Evolutionary conservation across 768 basidiomycete genomes (phyloP).

Genomic region (Tephrocybe sp.): DNA sequence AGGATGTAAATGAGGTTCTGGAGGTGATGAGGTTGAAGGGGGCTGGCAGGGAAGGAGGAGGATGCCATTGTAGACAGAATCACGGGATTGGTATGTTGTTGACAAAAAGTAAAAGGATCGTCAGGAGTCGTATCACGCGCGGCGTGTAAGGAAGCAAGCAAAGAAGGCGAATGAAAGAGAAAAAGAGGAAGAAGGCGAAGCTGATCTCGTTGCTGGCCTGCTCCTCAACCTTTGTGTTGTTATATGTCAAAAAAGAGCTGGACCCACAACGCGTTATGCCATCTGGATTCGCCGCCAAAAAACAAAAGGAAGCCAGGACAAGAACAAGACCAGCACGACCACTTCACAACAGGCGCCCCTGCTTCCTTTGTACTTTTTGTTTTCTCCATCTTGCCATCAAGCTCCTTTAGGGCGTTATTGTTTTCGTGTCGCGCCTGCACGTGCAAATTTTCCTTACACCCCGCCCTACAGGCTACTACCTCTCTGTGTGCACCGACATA

Average conservation of each 20-base stretch:
- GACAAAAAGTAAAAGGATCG: conserved; percentile 9
- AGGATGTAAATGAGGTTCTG: conserved; percentile 38
- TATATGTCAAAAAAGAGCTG: conserved; percentile 20
- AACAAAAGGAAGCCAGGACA: conserved; percentile 19
- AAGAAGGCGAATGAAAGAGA: conserved; percentile 12
- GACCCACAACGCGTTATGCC: conserved; percentile 29
- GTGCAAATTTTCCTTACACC: conserved; percentile 2
- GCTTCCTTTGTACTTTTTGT: conserved; percentile 16
- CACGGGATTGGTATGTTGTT: conserved; percentile 7
- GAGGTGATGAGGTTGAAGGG: conserved; percentile 26
- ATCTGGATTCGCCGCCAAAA: conserved; percentile 13
- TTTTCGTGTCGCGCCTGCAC: conserved; percentile 10
- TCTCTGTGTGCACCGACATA: too few species aligned
- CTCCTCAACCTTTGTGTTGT: conserved; percentile 3
- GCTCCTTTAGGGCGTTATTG: conserved; percentile 14
- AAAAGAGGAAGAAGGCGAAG: conserved; percentile 15
- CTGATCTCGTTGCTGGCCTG: conserved; percentile 18
- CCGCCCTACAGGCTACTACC: too few species aligned
- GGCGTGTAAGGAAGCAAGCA: conserved; percentile 26
- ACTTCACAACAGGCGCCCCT: neutral
- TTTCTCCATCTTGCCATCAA: conserved; percentile 5
- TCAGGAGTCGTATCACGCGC: conserved; percentile 28
- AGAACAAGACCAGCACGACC: conserved; percentile 15
- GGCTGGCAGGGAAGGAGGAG: conserved; percentile 7
- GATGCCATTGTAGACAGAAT: conserved; percentile 18